Conservation (phyloP, 176 grass and related monocot genomes). For the Aegilops speltoides region DNA sequence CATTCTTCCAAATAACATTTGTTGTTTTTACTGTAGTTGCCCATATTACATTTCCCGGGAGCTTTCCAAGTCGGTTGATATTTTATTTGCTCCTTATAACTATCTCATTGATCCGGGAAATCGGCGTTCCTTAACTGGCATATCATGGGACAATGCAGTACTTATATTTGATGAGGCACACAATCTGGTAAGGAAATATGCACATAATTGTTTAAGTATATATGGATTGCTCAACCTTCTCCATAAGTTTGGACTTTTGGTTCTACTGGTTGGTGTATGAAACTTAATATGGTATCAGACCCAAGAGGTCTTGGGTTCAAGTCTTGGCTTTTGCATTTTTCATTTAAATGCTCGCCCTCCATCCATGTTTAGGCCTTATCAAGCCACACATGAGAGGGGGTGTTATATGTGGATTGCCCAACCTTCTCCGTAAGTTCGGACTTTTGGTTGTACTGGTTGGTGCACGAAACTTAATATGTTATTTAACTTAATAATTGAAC, state of each 20-base stretch:
- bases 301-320: neutral
- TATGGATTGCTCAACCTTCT: neutral
- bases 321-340: neutral
- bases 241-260: neutral
- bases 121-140: constrained; percentile 68
- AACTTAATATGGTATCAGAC: neutral
- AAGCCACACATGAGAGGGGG: too few species aligned
- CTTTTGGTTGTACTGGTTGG: too few species aligned
- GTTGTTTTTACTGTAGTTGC: constrained; percentile 53
- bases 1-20: constrained; percentile 27
- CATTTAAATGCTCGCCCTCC: too few species aligned
- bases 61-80: constrained; percentile 85
- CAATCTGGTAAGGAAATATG: constrained; percentile 65
- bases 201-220: neutral
- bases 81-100: constrained; percentile 98
- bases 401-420: too few species aligned
- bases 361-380: too few species aligned
- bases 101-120: constrained; percentile 97
- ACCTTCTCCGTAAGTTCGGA: too few species aligned
- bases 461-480: neutral
- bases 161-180: constrained; percentile 98
- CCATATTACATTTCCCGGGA: constrained; percentile 96
- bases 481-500: constrained; percentile 4
- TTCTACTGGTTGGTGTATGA: neutral
- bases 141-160: constrained; percentile 82